Evolutionary conservation across 2,329 filamentous ascomycete species (phyloP), one percentile per base, ranked within the genome.

Genomic region (Chaetomiaceae sp.): DNA sequence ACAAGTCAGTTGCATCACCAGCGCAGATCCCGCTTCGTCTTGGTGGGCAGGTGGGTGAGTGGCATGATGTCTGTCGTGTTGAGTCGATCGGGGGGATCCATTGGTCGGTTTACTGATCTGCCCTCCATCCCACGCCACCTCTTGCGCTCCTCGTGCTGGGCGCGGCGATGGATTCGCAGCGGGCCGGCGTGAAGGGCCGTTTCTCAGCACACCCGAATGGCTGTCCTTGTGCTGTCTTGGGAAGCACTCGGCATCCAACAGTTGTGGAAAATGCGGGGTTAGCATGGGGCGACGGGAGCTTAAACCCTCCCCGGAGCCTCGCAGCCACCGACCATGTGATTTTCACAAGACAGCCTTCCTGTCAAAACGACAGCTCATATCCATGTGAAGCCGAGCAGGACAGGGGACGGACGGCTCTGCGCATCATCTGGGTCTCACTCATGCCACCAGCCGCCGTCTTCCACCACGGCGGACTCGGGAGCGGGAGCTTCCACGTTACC

Each of bases 31-130:
- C 40, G 48, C 36, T 23, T 51, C 25, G 15, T 34, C 33, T 44
- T 36, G 39, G 46, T 44, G 51, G 36, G 40, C n/a, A n/a, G n/a
- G n/a, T n/a, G n/a, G n/a, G n/a, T 42, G 40, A 29, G 37, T 50
- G 38, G 54, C 47, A 57, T 58, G 50, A 57, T 39, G 37, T 27
- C 46, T 49, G 38, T 47, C 44, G 27, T 37, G 47, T 19, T 20
- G 25, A 23, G 17, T 2, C 14, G 11, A 45, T n/a, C 27, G 20
- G 36, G 12, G 37, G 11, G 12, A 17, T 6, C 29, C 34, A 54
- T 57, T 54, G 54, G 54, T 27, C 37, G 20, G n/a, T 51, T 42
- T 54, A 54, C 55, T 47, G 14, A 20, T 6, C 29, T 38, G 34
- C 22, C 45, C 45, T 17, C 23, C n/a, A n/a, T n/a, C n/a, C n/a